phyloP scores from a whole-genome alignment of 257 asterid genomes.

The Nicotiana undulata region DNA sequence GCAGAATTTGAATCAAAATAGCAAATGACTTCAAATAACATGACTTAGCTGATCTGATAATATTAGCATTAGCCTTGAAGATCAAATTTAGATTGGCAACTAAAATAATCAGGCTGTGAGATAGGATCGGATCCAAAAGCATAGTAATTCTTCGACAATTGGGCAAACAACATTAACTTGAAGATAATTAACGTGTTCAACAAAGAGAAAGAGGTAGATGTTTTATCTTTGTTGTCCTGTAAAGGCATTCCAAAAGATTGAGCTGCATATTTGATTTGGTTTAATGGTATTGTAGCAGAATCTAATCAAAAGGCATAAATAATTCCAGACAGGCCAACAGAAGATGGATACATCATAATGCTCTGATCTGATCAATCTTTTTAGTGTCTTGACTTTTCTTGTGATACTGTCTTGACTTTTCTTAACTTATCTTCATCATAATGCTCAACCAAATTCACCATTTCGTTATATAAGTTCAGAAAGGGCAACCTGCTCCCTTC shows the following conservation, averaged over 20 bases:
- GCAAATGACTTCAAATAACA: background rate
- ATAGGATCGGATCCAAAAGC: background rate
- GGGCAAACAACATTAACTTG: background rate
- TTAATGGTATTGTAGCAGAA: background rate
- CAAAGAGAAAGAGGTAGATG: background rate
- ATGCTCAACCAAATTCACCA: background rate
- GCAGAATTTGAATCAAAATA: background rate
- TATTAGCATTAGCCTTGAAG: background rate
- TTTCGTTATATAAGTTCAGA: background rate
- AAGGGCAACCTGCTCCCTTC: background rate
- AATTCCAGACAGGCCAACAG: background rate
- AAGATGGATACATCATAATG: background rate
- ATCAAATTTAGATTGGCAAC: background rate
- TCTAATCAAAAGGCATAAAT: background rate
- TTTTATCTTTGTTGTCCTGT: background rate
- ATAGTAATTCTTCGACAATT: background rate
- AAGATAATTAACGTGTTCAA: conserved; percentile 1
- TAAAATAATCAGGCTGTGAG: background rate
- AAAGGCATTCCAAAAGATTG: background rate
- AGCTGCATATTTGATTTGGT: background rate
- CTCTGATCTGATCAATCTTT: background rate
- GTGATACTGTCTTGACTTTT: background rate
- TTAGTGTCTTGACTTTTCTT: background rate
- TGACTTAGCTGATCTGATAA: background rate
- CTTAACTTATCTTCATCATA: background rate